Percentiles rank a stretch among this genome's conserved stretches.
phyloP scores from a whole-genome alignment of 257 asterid species.

The Mentha longifolia region DNA sequence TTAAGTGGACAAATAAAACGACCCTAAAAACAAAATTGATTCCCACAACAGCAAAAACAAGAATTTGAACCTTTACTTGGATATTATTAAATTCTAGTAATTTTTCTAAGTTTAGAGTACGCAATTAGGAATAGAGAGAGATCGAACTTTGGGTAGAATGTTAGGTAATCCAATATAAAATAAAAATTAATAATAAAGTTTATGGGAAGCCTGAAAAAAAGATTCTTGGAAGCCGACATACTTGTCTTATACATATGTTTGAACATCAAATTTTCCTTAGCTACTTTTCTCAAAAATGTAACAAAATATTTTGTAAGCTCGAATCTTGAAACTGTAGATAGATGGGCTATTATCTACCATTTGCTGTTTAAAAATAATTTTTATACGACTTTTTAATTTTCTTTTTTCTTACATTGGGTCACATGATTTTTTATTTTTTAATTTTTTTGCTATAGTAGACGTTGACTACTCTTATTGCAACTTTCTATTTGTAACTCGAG shows the following conservation, averaged over 20 bases:
- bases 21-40: constrained; percentile 1
- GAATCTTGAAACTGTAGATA: constrained; percentile 9
- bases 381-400: neutral
- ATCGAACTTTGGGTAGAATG: constrained; percentile 39
- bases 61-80: constrained; percentile 34
- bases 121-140: neutral
- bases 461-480: constrained; percentile 23
- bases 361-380: constrained; percentile 6
- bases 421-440: neutral
- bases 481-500: neutral
- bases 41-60: constrained; percentile 14
- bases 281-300: constrained; percentile 22
- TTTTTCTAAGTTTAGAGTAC: neutral
- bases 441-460: constrained; percentile 24
- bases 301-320: neutral
- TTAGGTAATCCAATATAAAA: constrained; percentile 32
- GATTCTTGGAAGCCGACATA: constrained; percentile 40
- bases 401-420: constrained; percentile 13
- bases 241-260: constrained; percentile 42
- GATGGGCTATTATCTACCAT: constrained; percentile 16
- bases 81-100: neutral
- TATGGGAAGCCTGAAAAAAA: constrained; percentile 28
- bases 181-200: neutral
- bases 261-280: constrained; percentile 32
- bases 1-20: too few species aligned